Evolutionary conservation across 768 basidiomycete genomes (phyloP).

Genomic region (Naganishia onofrii): DNA sequence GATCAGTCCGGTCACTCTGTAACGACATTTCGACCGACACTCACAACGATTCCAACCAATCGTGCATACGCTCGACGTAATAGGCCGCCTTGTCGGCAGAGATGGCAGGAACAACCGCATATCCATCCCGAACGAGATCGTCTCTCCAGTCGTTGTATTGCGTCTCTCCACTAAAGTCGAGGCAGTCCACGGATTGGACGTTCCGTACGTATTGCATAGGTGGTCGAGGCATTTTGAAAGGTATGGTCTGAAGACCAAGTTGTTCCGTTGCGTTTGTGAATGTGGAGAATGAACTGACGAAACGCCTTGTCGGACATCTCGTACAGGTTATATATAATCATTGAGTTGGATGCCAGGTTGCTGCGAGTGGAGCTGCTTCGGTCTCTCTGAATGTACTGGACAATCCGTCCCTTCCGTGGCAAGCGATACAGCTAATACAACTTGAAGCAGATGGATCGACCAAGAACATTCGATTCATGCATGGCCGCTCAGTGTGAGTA

Average conservation of each 20-base stretch:
- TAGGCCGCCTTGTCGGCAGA: not conserved
- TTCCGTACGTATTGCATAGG: slow-evolving; percentile 3
- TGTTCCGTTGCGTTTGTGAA: no score
- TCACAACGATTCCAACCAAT: slow-evolving; percentile 16
- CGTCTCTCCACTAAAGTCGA: not conserved
- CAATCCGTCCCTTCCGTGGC: no score
- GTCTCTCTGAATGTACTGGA: no score
- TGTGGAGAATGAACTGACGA: no score
- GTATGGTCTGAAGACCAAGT: not conserved
- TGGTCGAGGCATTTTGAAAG: not conserved
- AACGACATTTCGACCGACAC: not conserved
- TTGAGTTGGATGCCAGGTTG: no score
- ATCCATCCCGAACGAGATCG: slow-evolving; percentile 19
- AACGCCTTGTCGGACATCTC: no score
- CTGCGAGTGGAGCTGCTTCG: no score
- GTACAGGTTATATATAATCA: not conserved
- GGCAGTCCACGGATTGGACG: slow-evolving; percentile 1
- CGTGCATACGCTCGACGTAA: slow-evolving; percentile 11
- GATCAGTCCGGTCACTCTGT: not conserved
- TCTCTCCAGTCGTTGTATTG: slow-evolving; percentile 20
- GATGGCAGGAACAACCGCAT: slow-evolving; percentile 9
- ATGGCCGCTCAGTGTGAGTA: no score
- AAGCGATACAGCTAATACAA: no score
- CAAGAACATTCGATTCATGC: no score
- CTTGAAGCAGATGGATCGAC: no score